Evolutionary conservation across 768 basidiomycete species (phyloP).

Genomic region (Pleurotus sapidus): DNA sequence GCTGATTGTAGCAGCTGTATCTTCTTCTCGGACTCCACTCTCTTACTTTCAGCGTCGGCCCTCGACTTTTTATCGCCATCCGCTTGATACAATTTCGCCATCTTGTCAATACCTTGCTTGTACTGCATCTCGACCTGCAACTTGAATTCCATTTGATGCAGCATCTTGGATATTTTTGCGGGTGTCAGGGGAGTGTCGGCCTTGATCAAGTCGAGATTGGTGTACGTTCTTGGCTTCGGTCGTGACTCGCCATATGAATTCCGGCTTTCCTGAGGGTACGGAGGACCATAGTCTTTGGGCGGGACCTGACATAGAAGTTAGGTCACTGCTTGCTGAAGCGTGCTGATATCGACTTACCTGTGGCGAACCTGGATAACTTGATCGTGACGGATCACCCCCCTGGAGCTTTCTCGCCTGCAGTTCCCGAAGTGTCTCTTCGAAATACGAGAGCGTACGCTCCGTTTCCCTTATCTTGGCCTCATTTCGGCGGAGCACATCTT

Average conservation of each 20-base stretch:
- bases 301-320: slow-evolving; percentile 39
- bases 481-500: slow-evolving; percentile 78
- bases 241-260: slow-evolving; percentile 24
- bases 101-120: slow-evolving; percentile 98
- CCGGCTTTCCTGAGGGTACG: slow-evolving; percentile 24
- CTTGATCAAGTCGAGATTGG: slow-evolving; percentile 92
- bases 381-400: slow-evolving; percentile 53
- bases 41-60: slow-evolving; percentile 90
- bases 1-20: slow-evolving; percentile 90
- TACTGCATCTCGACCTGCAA: slow-evolving; percentile 98
- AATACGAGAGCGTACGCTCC: slow-evolving; percentile 80
- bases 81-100: slow-evolving; percentile 93
- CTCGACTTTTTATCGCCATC: slow-evolving; percentile 97
- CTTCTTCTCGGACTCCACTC: slow-evolving; percentile 94
- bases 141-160: slow-evolving; percentile 99
- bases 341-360: slow-evolving; percentile 29
- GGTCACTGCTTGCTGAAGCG: background rate
- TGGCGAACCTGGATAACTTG: slow-evolving; percentile 40
- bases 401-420: slow-evolving; percentile 75
- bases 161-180: slow-evolving; percentile 95
- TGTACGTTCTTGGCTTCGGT: slow-evolving; percentile 65
- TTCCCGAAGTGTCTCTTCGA: slow-evolving; percentile 81
- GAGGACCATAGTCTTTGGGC: slow-evolving; percentile 44
- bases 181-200: slow-evolving; percentile 96
- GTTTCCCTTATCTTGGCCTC: slow-evolving; percentile 87